Evolutionary conservation across 129 eudicot genomes (phyloP), one percentile per base, ranked within the genome.

Genomic region (Oenanthe sinensis): DNA sequence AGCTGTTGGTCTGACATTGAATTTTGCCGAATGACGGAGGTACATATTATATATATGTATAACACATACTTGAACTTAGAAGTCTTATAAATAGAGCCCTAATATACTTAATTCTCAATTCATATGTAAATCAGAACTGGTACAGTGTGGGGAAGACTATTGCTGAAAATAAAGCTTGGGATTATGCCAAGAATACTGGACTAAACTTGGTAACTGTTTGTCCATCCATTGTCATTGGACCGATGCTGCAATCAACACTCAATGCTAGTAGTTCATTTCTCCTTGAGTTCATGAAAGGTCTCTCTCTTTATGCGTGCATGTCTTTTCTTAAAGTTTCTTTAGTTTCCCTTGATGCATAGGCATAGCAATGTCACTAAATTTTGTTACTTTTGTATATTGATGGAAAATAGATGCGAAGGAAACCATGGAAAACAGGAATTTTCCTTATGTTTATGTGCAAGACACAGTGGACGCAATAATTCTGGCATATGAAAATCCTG

Each of bases 211-310:
- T 88, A 47, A 81, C 86, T 12, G 52, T 85, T 72, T 85, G 89
- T 58, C 91, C 91, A 40, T 71, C 89, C 15, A 3, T 85, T 3
- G 74, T 83, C 26, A 74, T 88, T 22, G 89, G 89, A 42, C 89
- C 89, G 30, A 85, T 83, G 91, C 79, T 87, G 79, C 91, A 87
- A 78, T 49, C 88, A 19, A 82, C 82, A 48, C 0, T 87, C 17
- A 87, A 78, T 71, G 75, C 88, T 48, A 87, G 85, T 71, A 85
- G 80, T 65, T 84, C 82, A 58, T 79, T 82, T 45, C 84, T 84
- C 44, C 75, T 87, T 24, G 75, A 80, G 30, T 82, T 63, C 81
- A 71, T 87, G 80, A 84, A 77, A 87, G 90, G 90, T 82, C 37
- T 28, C 71, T 28, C 39, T 3, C 8, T 9, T 8, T 63, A 6